Conservation (phyloP, 169 alveolate genomes). For the Plasmodium berghei region DNA sequence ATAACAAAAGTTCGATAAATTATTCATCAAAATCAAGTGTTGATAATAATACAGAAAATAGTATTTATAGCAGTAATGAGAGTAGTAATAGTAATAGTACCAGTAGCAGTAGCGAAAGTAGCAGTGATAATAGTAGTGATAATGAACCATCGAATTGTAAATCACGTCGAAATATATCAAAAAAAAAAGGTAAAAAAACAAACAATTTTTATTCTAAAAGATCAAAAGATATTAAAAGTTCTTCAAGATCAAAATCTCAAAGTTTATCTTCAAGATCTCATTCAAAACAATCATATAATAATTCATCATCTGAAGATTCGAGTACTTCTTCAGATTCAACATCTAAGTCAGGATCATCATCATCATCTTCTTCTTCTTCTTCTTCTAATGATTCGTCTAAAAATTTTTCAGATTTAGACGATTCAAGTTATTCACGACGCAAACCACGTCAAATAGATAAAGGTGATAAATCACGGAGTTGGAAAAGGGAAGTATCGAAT, state of each 20-base stretch:
- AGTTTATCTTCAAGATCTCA: constrained; percentile 23
- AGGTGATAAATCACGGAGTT: not conserved
- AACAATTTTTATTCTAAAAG: constrained; percentile 10
- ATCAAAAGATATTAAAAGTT: not conserved
- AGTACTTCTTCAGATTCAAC: constrained; percentile 7
- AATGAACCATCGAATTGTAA: constrained; percentile 2
- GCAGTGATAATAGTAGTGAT: not conserved
- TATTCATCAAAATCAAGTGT: constrained; percentile 5
- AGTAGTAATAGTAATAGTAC: constrained; percentile 4
- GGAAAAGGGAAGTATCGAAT: constrained; percentile 12
- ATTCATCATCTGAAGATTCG: constrained; percentile 14
- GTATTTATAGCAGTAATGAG: constrained; percentile 6
- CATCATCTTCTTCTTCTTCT: constrained; percentile 22
- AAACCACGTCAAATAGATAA: constrained; percentile 6
- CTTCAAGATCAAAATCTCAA: constrained; percentile 6
- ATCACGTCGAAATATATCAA: constrained; percentile 6
- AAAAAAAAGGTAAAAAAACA: not conserved
- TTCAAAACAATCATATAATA: constrained; percentile 1
- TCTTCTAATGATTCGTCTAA: constrained; percentile 30
- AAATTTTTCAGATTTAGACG: constrained; percentile 1
- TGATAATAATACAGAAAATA: constrained; percentile 2
- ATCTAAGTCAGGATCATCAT: not conserved
- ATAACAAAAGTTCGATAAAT: not conserved
- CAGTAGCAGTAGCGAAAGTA: not conserved
- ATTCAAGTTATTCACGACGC: not conserved